Conservation (phyloP, 1,284 basidiomycete genomes). For the Mixia osmundae region DNA sequence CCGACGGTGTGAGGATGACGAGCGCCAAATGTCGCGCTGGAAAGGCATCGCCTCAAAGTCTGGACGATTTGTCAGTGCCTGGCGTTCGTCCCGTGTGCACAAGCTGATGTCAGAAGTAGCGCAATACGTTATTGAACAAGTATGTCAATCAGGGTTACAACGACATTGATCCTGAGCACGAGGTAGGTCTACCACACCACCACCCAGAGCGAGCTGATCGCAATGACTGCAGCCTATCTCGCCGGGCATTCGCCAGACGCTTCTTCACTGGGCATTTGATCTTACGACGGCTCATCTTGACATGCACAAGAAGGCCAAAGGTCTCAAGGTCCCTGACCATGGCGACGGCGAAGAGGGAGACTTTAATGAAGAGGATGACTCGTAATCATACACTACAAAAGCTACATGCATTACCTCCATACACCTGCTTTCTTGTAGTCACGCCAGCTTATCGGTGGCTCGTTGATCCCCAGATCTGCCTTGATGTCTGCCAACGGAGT, state of each 20-base stretch:
- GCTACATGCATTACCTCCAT: background rate
- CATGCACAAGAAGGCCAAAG: slow-evolving; percentile 1
- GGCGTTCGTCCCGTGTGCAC: background rate
- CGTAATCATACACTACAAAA: too few species aligned
- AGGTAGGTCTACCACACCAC: too few species aligned
- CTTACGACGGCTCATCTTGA: background rate
- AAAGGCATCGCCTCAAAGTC: background rate
- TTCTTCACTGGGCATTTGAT: slow-evolving; percentile 2
- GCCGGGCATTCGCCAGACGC: slow-evolving; percentile 1
- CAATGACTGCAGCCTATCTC: too few species aligned
- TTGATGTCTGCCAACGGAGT: slow-evolving; percentile 57
- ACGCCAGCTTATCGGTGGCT: slow-evolving; percentile 24
- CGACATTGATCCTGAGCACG: background rate
- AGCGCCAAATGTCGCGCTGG: slow-evolving; percentile 1
- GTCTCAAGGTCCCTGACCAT: background rate
- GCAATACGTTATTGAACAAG: background rate
- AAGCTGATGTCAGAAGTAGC: background rate
- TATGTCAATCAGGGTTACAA: background rate
- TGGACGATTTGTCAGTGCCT: background rate
- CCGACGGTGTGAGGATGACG: background rate
- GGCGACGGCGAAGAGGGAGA: background rate
- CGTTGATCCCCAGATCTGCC: slow-evolving; percentile 44
- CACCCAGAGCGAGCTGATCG: too few species aligned
- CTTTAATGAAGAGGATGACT: background rate
- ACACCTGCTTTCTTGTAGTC: slow-evolving; percentile 8